Conservation (phyloP, 768 basidiomycete species). For the Epithele typhae region DNA sequence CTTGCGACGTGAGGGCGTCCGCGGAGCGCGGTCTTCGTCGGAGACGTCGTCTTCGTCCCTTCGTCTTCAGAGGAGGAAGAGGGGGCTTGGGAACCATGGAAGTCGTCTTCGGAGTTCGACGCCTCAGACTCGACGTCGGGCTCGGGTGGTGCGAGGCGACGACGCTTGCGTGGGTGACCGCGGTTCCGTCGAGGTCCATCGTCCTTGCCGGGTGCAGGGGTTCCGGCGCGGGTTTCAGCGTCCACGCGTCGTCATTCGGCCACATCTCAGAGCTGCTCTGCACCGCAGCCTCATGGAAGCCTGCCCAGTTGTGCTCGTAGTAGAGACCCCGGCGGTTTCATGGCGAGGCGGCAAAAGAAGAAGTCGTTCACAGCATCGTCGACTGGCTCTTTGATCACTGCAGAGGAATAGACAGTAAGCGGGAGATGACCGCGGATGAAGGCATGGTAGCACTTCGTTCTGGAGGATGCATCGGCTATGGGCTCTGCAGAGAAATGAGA, state of each 20-base stretch:
- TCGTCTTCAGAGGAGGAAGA: neutral
- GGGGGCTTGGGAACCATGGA: neutral
- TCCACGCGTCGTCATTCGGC: conserved; percentile 13
- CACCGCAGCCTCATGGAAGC: conserved; percentile 40
- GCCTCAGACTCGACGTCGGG: conserved; percentile 4
- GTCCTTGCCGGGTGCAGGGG: neutral
- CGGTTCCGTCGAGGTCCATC: neutral
- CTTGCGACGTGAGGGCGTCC: conserved; percentile 54
- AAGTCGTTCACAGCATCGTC: neutral
- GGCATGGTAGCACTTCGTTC: conserved; percentile 72
- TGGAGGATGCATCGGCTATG: too few relatives aligned
- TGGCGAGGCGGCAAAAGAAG: conserved; percentile 50
- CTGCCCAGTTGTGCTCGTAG: conserved; percentile 58
- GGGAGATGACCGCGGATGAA: conserved; percentile 47
- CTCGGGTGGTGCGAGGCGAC: conserved; percentile 7
- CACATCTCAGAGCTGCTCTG: conserved; percentile 10
- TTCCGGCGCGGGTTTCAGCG: conserved; percentile 2
- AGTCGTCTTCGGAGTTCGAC: conserved; percentile 13
- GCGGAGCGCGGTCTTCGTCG: conserved; percentile 25
- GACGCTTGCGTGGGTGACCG: conserved; percentile 7
- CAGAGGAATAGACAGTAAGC: conserved; percentile 33
- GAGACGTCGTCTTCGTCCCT: conserved; percentile 1
- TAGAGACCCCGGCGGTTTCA: conserved; percentile 56
- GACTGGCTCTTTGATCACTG: neutral
- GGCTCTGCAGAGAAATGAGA: neutral